These are phyloP conservation scores for Pulveroboletus sp. DNA, from an alignment of 768 basidiomycete species.

Conservation along the genomic window DNA sequence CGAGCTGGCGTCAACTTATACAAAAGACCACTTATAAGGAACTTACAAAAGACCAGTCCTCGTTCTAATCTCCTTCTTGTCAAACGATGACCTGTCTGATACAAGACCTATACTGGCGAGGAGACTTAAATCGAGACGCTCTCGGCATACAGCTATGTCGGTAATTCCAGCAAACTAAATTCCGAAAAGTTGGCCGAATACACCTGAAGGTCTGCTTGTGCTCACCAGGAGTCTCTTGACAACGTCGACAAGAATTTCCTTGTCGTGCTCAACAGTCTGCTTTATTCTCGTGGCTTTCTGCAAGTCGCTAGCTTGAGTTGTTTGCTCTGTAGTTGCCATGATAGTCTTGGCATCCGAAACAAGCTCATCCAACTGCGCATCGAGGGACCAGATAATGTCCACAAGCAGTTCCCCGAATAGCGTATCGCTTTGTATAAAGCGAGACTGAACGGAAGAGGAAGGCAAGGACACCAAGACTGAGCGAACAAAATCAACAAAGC, in stretches of 20 bases:
- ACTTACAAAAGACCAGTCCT: slow-evolving; percentile 82
- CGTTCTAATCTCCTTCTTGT: slow-evolving; percentile 79
- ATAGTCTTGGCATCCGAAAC: slow-evolving; percentile 51
- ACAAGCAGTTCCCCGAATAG: slow-evolving; percentile 69
- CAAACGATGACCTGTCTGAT: slow-evolving; percentile 59
- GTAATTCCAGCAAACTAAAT: slow-evolving; percentile 59
- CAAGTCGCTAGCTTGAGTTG: slow-evolving; percentile 20
- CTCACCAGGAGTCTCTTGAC: slow-evolving; percentile 62
- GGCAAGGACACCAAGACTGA: slow-evolving; percentile 61
- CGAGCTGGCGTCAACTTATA: background rate
- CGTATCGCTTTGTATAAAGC: slow-evolving; percentile 38
- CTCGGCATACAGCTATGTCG: slow-evolving; percentile 60
- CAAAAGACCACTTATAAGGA: background rate
- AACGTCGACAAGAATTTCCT: slow-evolving; percentile 53
- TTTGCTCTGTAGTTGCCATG: slow-evolving; percentile 32
- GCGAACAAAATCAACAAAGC: slow-evolving; percentile 62
- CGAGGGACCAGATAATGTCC: slow-evolving; percentile 81
- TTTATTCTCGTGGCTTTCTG: slow-evolving; percentile 43
- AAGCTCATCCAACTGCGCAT: slow-evolving; percentile 73
- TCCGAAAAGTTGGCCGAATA: background rate
- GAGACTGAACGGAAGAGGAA: slow-evolving; percentile 50
- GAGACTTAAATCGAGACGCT: slow-evolving; percentile 68
- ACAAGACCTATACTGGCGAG: slow-evolving; percentile 66
- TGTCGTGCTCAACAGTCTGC: slow-evolving; percentile 59
- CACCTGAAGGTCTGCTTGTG: background rate